Conservation (phyloP, 2,329 filamentous ascomycete species). For the Aspergillus floridensis region DNA sequence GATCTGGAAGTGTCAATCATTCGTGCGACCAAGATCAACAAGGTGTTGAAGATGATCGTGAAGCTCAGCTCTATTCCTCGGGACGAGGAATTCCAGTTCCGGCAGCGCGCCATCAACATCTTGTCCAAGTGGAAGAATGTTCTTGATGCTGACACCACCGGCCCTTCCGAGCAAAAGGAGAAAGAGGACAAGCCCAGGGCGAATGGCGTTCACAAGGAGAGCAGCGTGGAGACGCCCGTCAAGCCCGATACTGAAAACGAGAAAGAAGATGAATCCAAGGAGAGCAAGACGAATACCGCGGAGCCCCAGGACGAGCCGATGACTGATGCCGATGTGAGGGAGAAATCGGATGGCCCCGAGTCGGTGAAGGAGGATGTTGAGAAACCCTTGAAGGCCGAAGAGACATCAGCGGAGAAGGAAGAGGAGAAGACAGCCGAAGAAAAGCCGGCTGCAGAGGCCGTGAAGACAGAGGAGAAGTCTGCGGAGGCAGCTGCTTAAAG, state of each 20-base stretch:
- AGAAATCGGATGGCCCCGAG: constrained; percentile 28
- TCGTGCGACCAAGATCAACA: constrained; percentile 92
- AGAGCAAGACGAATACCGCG: constrained; percentile 33
- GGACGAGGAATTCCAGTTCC: constrained; percentile 88
- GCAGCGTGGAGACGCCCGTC: constrained; percentile 31
- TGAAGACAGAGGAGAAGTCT: constrained; percentile 25
- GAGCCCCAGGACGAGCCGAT: constrained; percentile 36
- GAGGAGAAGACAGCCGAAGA: constrained; percentile 25
- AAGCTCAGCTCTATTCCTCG: constrained; percentile 82
- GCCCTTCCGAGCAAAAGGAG: constrained; percentile 34
- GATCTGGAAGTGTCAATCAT: constrained; percentile 90
- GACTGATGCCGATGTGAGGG: constrained; percentile 40
- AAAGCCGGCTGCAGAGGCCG: constrained; percentile 31
- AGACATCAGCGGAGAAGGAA: constrained; percentile 31
- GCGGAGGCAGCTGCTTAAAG: constrained; percentile 27
- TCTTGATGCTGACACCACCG: constrained; percentile 59
- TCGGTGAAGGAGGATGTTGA: constrained; percentile 24
- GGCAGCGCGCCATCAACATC: constrained; percentile 73
- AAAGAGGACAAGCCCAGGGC: constrained; percentile 46
- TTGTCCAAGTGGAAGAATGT: constrained; percentile 88
- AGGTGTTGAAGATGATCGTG: constrained; percentile 91
- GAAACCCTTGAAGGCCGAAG: constrained; percentile 19
- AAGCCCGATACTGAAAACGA: constrained; percentile 33
- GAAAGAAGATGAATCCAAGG: constrained; percentile 34
- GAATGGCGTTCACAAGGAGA: constrained; percentile 44